Evolutionary conservation across 1,284 basidiomycete genomes (phyloP).

Genomic region (Blastosporella zonata): DNA sequence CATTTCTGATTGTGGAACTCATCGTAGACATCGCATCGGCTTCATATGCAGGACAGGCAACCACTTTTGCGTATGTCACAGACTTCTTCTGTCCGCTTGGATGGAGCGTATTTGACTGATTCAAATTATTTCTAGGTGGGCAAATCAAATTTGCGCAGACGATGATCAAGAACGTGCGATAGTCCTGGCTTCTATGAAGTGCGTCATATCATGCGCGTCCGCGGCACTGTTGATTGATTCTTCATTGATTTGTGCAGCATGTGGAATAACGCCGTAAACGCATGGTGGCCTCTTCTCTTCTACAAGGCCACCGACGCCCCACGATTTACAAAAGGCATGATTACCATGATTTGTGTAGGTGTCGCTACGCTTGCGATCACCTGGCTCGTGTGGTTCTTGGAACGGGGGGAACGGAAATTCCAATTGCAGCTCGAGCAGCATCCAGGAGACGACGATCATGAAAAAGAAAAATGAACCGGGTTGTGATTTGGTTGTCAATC

Average conservation of each 20-base stretch:
- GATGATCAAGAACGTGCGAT: slow-evolving; percentile 65
- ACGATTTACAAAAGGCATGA: slow-evolving; percentile 60
- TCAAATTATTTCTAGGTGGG: slow-evolving; percentile 44
- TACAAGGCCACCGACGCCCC: slow-evolving; percentile 68
- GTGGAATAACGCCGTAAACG: slow-evolving; percentile 71
- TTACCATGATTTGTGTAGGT: slow-evolving; percentile 60
- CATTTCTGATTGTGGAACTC: neutral
- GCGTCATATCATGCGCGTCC: slow-evolving; percentile 11
- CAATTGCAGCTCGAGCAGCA: neutral
- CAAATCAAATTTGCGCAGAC: slow-evolving; percentile 67
- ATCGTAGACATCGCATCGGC: slow-evolving; percentile 55
- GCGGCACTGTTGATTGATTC: neutral
- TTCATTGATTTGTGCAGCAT: slow-evolving; percentile 38
- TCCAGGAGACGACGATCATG: slow-evolving; percentile 1
- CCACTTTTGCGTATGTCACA: slow-evolving; percentile 59
- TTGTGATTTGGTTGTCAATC: too few relatives aligned
- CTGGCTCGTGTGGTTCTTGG: slow-evolving; percentile 55
- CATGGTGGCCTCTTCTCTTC: slow-evolving; percentile 69
- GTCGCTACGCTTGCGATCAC: slow-evolving; percentile 55
- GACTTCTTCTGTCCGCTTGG: neutral
- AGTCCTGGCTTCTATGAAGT: slow-evolving; percentile 73
- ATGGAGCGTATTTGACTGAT: slow-evolving; percentile 1
- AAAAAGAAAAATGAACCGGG: neutral
- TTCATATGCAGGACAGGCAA: slow-evolving; percentile 65
- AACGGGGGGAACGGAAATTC: slow-evolving; percentile 39